A percentile compares a stretch with the other conserved stretches of the same genome.
phyloP scores from a whole-genome alignment of 2,329 filamentous ascomycete species.

The Dothideomycetes sp. region DNA sequence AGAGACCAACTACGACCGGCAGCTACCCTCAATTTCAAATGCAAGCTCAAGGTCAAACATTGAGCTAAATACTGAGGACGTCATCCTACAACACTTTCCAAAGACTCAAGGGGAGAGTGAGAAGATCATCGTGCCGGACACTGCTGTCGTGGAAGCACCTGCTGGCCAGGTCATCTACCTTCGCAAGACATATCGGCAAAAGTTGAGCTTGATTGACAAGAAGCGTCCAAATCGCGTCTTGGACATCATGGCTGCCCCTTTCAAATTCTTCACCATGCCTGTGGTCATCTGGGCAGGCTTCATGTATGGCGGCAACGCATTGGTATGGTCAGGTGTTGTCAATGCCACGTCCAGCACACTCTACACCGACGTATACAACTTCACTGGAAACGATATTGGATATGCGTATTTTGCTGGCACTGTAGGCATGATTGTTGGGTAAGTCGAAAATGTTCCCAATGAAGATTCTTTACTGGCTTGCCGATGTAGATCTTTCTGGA shows the following conservation, averaged over 20 bases:
- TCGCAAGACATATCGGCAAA: constrained; percentile 32
- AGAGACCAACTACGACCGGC: constrained; percentile 41
- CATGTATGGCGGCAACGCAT: constrained; percentile 8
- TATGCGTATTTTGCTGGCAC: constrained; percentile 21
- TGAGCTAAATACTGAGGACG: too few species aligned
- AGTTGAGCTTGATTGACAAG: constrained; percentile 30
- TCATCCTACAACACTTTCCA: neutral
- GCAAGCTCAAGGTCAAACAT: neutral
- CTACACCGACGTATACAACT: constrained; percentile 22
- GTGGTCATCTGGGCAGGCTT: constrained; percentile 9
- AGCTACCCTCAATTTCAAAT: neutral
- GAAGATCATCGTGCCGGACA: neutral
- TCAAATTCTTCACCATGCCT: constrained; percentile 9
- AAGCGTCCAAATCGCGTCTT: constrained; percentile 31
- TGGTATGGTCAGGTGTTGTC: constrained; percentile 10
- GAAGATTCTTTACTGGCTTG: too few species aligned
- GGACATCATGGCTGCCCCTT: constrained; percentile 21
- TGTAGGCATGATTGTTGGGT: constrained; percentile 15
- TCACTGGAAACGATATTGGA: constrained; percentile 21
- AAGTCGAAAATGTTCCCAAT: too few species aligned
- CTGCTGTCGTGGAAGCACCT: constrained; percentile 12
- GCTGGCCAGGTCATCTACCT: constrained; percentile 20
- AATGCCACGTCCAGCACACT: constrained; percentile 10
- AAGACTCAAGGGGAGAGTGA: neutral
- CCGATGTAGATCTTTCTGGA: constrained; percentile 23